Percentiles rank a stretch among this genome's conserved stretches.
These are phyloP conservation scores for Aplosporella prunicola DNA, from an alignment of 2,329 filamentous ascomycete genomes.

Conservation along the genomic window DNA sequence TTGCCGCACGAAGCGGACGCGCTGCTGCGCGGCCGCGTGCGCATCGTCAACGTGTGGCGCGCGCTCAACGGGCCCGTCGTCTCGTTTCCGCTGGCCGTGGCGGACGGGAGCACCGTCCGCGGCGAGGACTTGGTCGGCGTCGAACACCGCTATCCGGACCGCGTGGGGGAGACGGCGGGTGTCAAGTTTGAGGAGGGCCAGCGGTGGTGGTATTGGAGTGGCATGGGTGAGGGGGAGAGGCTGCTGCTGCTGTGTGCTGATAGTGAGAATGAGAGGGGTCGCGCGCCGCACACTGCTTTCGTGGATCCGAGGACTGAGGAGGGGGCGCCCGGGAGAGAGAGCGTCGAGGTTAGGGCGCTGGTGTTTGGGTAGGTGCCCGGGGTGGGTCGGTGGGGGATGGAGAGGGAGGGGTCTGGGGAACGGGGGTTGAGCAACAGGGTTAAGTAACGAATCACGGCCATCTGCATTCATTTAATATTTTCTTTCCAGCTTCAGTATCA, in stretches of 20 bases:
- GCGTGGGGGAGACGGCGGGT: conserved; percentile 64
- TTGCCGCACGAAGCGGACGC: conserved; percentile 54
- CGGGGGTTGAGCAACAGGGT: too few relatives aligned
- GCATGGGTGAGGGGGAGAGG: conserved; percentile 65
- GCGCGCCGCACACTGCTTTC: conserved; percentile 51
- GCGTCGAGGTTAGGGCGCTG: conserved; percentile 79
- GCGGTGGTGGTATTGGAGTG: conserved; percentile 71
- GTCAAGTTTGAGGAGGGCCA: conserved; percentile 54
- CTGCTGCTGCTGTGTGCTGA: conserved; percentile 73
- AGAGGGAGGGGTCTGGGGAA: too few relatives aligned
- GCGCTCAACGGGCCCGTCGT: conserved; percentile 50
- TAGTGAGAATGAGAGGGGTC: conserved; percentile 42
- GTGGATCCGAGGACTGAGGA: conserved; percentile 60
- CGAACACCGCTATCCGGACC: conserved; percentile 62
- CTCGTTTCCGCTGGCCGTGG: conserved; percentile 48
- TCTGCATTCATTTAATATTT: too few relatives aligned
- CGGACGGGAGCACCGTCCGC: conserved; percentile 44
- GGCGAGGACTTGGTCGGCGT: conserved; percentile 60
- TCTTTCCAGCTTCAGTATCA: too few relatives aligned
- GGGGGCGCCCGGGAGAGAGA: conserved; percentile 66
- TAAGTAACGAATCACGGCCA: too few relatives aligned
- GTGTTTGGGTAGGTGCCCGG: conserved; percentile 55
- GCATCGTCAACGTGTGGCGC: conserved; percentile 84
- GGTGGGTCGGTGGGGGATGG: not conserved
- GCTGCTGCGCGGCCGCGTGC: conserved; percentile 59